Evolutionary conservation across 2,329 filamentous ascomycete species (phyloP), one percentile per base, ranked within the genome.

Genomic region (Lojkania enalia): DNA sequence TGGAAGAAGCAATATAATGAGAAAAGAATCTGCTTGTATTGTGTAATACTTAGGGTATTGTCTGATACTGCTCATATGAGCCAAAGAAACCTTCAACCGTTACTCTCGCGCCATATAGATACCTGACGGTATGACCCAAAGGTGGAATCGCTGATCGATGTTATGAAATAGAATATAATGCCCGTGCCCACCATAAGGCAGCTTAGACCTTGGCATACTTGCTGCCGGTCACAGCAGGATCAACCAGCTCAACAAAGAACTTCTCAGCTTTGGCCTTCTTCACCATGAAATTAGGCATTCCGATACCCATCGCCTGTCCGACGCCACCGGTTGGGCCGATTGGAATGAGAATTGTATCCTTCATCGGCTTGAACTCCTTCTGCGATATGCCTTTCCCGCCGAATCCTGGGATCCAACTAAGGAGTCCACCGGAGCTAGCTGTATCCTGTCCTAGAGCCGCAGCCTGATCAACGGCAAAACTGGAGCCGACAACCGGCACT

Each of bases 271-370:
- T 57, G 11, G 35, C 43, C 39, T 47, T 51, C 42, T 51, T 47
- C 7, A 52, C 54, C 9, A 50, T 29, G n/a, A 42, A 42, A 18
- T 19, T 37, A 5, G 51, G 49, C 18, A 53, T 2, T n/a, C 27
- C 20, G 62, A 55, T 19, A 58, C 62, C 64, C 58, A 36, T 63
- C n/a, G 64, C 56, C n/a, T 63, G 61, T 6, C 49, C 52, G 18
- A 55, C 49, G 12, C 52, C 49, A 14, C 47, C 54, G 15, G 40
- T 40, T 4, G 46, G 48, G 12, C 48, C 44, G 45, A 50, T 35
- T 15, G 49, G 50, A 11, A 52, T 35, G 35, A 53, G 32, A 16
- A 39, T 48, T 18, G 54, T 57, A 42, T 67, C 63, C 37, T 49
- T 44, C 46, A 60, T 39, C 11, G 50, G 52, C 16, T 55, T 61